phyloP scores from a whole-genome alignment of 2,329 filamentous ascomycete species.

The Colletotrichum incanum region DNA sequence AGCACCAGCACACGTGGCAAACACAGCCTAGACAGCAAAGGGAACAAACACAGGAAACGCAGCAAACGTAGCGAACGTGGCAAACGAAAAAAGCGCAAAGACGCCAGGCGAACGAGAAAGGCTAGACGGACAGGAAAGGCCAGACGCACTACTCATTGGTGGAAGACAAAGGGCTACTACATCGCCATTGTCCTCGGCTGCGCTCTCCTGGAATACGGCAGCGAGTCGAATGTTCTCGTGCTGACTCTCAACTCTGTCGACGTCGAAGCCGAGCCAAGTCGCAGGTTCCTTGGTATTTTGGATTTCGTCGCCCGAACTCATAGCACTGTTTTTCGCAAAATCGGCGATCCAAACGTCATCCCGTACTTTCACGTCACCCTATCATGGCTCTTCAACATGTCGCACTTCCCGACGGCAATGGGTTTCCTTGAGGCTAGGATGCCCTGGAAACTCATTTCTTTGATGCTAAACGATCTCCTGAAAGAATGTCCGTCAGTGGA shows the following conservation, averaged over 20 bases:
- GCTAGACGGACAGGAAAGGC: too few species aligned
- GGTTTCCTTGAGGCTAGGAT: slow-evolving; percentile 59
- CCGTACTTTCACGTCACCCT: too few species aligned
- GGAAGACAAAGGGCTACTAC: slow-evolving; percentile 60
- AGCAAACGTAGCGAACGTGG: too few species aligned
- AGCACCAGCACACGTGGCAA: too few species aligned
- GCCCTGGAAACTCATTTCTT: slow-evolving; percentile 68
- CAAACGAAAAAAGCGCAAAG: too few species aligned
- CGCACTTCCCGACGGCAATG: slow-evolving; percentile 60
- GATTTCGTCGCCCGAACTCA: slow-evolving; percentile 46
- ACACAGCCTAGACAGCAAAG: too few species aligned
- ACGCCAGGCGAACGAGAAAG: too few species aligned
- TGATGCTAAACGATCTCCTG: slow-evolving; percentile 58
- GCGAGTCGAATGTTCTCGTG: slow-evolving; percentile 21
- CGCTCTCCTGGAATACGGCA: slow-evolving; percentile 67
- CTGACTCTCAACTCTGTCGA: not conserved
- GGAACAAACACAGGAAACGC: slow-evolving; percentile 51
- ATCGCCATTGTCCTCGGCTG: slow-evolving; percentile 72
- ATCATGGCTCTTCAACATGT: too few species aligned
- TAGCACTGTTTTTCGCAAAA: not conserved
- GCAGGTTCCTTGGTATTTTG: slow-evolving; percentile 74
- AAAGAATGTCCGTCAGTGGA: not conserved
- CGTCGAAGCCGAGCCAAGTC: not conserved
- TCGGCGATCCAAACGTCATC: slow-evolving; percentile 48
- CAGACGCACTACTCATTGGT: too few species aligned